Base-by-base conservation (phyloP, 768 basidiomycete genomes). In the Tylopilus subfusipes region DNA sequence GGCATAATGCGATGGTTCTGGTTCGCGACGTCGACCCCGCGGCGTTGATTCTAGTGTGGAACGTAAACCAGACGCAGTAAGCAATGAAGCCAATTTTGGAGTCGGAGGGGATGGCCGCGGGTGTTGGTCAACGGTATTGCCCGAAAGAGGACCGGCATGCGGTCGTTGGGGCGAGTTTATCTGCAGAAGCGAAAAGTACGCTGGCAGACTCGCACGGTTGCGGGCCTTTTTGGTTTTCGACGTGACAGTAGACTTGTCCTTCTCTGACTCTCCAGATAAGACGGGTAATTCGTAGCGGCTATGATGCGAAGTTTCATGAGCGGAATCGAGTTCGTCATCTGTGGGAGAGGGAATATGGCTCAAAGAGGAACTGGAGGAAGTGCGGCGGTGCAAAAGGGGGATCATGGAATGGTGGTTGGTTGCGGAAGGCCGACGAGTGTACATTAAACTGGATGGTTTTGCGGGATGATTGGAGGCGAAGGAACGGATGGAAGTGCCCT, bases 111-210 rank as follows among this genome's bases (percentile, higher is more conserved):
- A 84, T 16, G 74, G 72, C 25, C 78, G 81, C 34, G 75, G 68
- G 36, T 58, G 39, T 56, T 57, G 61, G 47, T 56, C 54, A 57
- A 75, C 69, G 25, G 78, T 78, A 57, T 75, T 70, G 34, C 69
- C 75, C 44, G 82, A 80, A 42, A 80, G 78, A 46, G 80, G 75
- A 34, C 57, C 56, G 40, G 48, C 61, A 19, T 51, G 78, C 52
- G 60, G 63, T 73, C 49, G 81, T 75, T 42, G 73, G 54, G 62
- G 69, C 46, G 76, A 76, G 58, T 71, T 73, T 60, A 83, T 73
- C 65, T 83, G 81, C 36, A 90, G 77, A 54, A 88, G 76, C 44
- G 86, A 88, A 68, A 90, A 90, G 70, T 83, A 88, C 19, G 85
- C 81, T 21, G 88, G 88, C 27, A 90, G 79, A 66, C 83, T 86